Conservation (phyloP, 768 basidiomycete genomes). For the Tylopilus intermedius region DNA sequence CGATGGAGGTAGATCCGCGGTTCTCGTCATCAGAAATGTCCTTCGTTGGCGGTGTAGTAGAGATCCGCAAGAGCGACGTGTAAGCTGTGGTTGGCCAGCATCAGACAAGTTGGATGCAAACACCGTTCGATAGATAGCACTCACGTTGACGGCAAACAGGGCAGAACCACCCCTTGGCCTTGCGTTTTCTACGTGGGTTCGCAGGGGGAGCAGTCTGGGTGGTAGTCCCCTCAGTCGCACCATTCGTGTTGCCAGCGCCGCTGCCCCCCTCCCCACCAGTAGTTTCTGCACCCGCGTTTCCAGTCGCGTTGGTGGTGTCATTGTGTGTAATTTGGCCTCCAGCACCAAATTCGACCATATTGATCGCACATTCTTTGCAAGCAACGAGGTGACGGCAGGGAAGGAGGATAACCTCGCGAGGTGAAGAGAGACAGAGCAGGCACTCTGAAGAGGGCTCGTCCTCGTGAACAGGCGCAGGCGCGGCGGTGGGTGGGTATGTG, state of each 20-base stretch:
- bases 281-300: conserved; percentile 20
- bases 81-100: conserved; percentile 50
- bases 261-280: conserved; percentile 26
- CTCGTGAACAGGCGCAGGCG: conserved; percentile 34
- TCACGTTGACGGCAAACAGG: conserved; percentile 92
- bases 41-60: conserved; percentile 56
- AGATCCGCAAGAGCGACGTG: conserved; percentile 80
- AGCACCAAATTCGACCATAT: conserved; percentile 97
- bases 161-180: conserved; percentile 97
- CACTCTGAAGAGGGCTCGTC: conserved; percentile 84
- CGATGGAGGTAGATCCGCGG: conserved; percentile 22
- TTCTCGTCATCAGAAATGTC: conserved; percentile 32
- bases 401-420: conserved; percentile 87
- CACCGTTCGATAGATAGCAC: conserved; percentile 26
- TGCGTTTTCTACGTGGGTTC: conserved; percentile 71
- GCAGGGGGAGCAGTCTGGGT: conserved; percentile 27
- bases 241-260: conserved; percentile 11
- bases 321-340: conserved; percentile 77
- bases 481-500: conserved; percentile 43
- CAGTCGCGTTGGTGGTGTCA: conserved; percentile 34
- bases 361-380: conserved; percentile 90
- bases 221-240: conserved; percentile 24
- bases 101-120: not conserved
- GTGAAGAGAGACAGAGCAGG: conserved; percentile 82
- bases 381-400: conserved; percentile 94